Conservation (phyloP, 1,284 basidiomycete genomes). For the Ustilago vetiveriae region DNA sequence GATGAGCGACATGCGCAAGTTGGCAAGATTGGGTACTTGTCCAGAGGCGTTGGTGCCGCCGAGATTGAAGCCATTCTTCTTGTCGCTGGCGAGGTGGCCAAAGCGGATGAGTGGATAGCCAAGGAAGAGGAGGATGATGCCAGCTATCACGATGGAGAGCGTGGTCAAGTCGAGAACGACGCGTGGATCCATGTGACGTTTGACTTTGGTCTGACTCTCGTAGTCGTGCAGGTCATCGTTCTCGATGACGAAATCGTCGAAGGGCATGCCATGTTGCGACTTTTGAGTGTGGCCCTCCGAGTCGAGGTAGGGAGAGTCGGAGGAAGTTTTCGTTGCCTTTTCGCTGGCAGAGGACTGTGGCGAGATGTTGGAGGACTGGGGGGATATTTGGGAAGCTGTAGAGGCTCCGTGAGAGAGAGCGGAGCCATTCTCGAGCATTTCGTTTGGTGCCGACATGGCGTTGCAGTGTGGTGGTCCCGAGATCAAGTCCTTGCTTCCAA, state of each 20-base stretch:
- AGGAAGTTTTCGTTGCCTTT: conserved; percentile 1
- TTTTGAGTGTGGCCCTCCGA: conserved; percentile 11
- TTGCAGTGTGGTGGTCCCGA: not conserved
- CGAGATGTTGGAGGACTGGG: conserved; percentile 12
- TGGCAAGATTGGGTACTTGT: conserved; percentile 48
- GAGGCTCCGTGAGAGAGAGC: conserved; percentile 7
- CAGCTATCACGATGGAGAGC: conserved; percentile 68
- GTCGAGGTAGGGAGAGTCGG: conserved; percentile 39
- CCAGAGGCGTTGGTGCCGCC: conserved; percentile 58
- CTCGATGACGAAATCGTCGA: conserved; percentile 49
- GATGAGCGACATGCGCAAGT: conserved; percentile 55
- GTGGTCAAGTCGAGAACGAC: conserved; percentile 39
- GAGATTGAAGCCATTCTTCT: conserved; percentile 42
- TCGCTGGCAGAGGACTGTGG: conserved; percentile 20
- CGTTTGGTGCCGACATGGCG: conserved; percentile 19
- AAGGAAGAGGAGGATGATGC: conserved; percentile 76
- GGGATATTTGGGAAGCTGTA: conserved; percentile 6
- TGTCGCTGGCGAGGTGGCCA: conserved; percentile 5
- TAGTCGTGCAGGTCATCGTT: conserved; percentile 48
- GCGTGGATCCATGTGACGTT: conserved; percentile 25
- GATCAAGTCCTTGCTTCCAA: not conserved
- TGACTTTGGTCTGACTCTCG: conserved; percentile 24
- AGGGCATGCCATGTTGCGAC: conserved; percentile 27
- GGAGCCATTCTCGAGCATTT: conserved; percentile 12
- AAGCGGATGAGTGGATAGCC: conserved; percentile 77